Conservation (phyloP, 129 eudicot species). For the Escallonia rubra region DNA sequence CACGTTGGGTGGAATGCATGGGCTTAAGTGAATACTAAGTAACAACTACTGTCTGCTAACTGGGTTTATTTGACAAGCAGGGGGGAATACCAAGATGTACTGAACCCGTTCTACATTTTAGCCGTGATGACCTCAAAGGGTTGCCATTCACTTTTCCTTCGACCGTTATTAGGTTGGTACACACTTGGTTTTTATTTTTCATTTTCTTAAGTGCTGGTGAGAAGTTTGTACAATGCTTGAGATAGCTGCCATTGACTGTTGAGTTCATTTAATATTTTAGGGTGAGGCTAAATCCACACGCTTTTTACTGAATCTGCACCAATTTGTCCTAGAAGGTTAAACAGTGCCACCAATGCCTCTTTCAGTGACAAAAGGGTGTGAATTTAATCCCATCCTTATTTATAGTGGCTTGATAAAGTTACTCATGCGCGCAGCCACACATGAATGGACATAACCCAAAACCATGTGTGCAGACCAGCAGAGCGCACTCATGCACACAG, state of each 20-base stretch:
- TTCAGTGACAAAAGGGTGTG: too few relatives aligned
- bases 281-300: too few relatives aligned
- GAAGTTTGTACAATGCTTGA: neutral
- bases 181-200: neutral
- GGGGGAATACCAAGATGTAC: slow-evolving; percentile 87
- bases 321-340: too few relatives aligned
- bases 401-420: too few relatives aligned
- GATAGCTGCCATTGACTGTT: neutral
- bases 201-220: neutral
- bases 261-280: neutral
- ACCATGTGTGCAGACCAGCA: too few relatives aligned
- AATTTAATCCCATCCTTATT: too few relatives aligned
- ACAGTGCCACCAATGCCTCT: too few relatives aligned
- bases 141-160: slow-evolving; percentile 83
- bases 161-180: slow-evolving; percentile 48
- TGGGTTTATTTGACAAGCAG: slow-evolving; percentile 35
- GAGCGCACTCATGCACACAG: too few relatives aligned
- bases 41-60: slow-evolving; percentile 2
- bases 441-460: too few relatives aligned
- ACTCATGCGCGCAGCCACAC: neutral
- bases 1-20: too few relatives aligned
- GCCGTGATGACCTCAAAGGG: slow-evolving; percentile 85
- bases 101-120: slow-evolving; percentile 53
- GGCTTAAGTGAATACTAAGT: neutral
- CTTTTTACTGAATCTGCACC: too few relatives aligned